Percentiles rank a stretch among this genome's conserved stretches.
Conservation (phyloP, 2,329 filamentous ascomycete genomes). For the Pseudopithomyces chartarum region DNA sequence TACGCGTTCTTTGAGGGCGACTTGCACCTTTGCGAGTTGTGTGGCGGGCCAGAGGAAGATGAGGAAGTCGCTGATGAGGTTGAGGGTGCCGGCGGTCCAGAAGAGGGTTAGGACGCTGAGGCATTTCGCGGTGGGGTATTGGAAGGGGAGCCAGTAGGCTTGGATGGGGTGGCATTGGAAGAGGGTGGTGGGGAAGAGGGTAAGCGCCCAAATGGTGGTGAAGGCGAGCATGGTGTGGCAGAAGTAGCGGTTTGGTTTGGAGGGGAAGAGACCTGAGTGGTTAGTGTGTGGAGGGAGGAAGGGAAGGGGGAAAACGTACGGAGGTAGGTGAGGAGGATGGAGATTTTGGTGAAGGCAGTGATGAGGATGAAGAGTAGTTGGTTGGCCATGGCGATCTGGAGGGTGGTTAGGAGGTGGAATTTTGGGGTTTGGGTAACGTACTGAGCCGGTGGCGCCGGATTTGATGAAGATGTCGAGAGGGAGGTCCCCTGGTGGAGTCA, state of each 20-base stretch:
- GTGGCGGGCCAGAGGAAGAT: constrained; percentile 29
- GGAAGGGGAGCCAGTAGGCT: constrained; percentile 7
- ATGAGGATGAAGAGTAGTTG: constrained; percentile 17
- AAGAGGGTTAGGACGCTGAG: constrained; percentile 18
- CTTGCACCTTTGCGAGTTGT: constrained; percentile 19
- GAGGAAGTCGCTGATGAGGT: constrained; percentile 26
- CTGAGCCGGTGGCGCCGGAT: constrained; percentile 1
- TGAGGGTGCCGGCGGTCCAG: constrained; percentile 18
- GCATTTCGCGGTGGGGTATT: constrained; percentile 18
- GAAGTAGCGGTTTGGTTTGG: constrained; percentile 17
- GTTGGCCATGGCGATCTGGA: constrained; percentile 14
- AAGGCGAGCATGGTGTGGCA: constrained; percentile 19
- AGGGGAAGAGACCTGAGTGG: constrained; percentile 20
- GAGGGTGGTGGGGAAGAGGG: constrained; percentile 12
- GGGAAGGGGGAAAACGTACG: background rate
- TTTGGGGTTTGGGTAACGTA: background rate
- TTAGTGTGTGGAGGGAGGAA: constrained; percentile 1
- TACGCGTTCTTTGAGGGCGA: constrained; percentile 22
- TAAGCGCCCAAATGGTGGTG: constrained; percentile 10
- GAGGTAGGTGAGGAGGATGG: constrained; percentile 7
- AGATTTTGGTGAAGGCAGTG: constrained; percentile 20
- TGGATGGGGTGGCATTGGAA: constrained; percentile 20
- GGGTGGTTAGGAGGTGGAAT: background rate
- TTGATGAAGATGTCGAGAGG: background rate
- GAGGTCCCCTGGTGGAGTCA: constrained; percentile 10